Base-by-base conservation (phyloP, 192 early-diverging fungal species). In the Coemansia sp. region DNA sequence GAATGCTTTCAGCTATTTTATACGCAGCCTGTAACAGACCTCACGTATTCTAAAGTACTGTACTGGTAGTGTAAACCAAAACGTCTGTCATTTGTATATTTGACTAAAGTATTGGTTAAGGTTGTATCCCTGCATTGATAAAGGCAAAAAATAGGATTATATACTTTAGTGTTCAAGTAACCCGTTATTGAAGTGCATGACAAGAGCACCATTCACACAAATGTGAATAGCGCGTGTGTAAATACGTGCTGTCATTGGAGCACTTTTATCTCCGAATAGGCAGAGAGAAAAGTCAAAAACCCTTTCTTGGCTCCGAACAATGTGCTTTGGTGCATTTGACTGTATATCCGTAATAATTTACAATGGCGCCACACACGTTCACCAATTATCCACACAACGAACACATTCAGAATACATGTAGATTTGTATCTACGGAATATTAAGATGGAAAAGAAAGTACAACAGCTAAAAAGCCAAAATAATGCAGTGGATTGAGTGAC, bases 401-500 rank as follows among this genome's bases (percentile, higher is more conserved):
- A 41, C 39, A 3, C 39, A 41, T 41, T 14, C 39, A 41, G 39
- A 41, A 41, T 41, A 41, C 39, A 41, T 12, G 39, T 41, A 14
- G 8, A 53, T 26, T 27, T 27, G 27, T 27, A 27, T 27, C 27
- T 27, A 27, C 27, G 27, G 27, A 27, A 27, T 27, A 27, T 27
- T 27, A 27, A 27, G 27, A 27, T 27, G 27, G 27, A 27, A 27
- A 53, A 25, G 51, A 53, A 53, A 53, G 22, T 53, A 53, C 51
- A 53, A 26, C 26, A 53, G 21, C 21, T 53, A 26, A 26, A 16
- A 55, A 26, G 52, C 10, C 25, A 54, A 54, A 54, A 55, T 17
- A 55, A 55, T 55, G 53, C 53, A 55, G 11, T 11, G 26, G 31
- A 31, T 14, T 17, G 54, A 31, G 25, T n/a, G 29, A 56, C 27